phyloP scores from a whole-genome alignment of 202 grass and related monocot genomes.

The Zoysia matrella region DNA sequence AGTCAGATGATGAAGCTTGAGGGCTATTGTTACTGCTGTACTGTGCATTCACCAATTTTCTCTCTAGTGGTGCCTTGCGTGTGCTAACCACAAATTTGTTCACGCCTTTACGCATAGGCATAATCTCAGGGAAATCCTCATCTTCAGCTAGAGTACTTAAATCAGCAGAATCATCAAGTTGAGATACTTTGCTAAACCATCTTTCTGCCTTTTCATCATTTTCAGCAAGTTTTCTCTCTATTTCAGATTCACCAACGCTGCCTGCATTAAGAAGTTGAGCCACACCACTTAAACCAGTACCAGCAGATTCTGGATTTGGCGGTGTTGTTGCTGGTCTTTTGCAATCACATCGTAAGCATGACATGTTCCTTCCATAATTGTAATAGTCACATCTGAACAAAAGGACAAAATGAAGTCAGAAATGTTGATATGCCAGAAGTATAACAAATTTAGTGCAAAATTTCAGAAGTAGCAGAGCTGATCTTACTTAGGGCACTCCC shows the following conservation, averaged over 20 bases:
- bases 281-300: conserved; percentile 48
- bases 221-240: conserved; percentile 62
- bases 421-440: no score
- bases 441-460: no score
- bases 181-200: conserved; percentile 80
- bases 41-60: conserved; percentile 63
- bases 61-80: conserved; percentile 68
- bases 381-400: conserved; percentile 85
- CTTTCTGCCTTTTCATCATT: conserved; percentile 81
- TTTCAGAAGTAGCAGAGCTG: no score
- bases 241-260: conserved; percentile 58
- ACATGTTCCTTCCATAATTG: conserved; percentile 85
- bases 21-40: conserved; percentile 41
- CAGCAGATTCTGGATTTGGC: conserved; percentile 36
- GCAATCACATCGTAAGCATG: conserved; percentile 89
- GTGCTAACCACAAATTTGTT: conserved; percentile 83
- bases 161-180: conserved; percentile 64
- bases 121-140: conserved; percentile 81
- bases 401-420: not conserved
- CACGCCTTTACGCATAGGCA: conserved; percentile 75
- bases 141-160: conserved; percentile 64
- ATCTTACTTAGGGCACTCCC: no score
- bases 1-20: conserved; percentile 37
- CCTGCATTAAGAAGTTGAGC: conserved; percentile 67
- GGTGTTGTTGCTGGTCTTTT: conserved; percentile 62